Conservation (phyloP, 2,329 filamentous ascomycete species). For the Hymenoscyphus occultus region DNA sequence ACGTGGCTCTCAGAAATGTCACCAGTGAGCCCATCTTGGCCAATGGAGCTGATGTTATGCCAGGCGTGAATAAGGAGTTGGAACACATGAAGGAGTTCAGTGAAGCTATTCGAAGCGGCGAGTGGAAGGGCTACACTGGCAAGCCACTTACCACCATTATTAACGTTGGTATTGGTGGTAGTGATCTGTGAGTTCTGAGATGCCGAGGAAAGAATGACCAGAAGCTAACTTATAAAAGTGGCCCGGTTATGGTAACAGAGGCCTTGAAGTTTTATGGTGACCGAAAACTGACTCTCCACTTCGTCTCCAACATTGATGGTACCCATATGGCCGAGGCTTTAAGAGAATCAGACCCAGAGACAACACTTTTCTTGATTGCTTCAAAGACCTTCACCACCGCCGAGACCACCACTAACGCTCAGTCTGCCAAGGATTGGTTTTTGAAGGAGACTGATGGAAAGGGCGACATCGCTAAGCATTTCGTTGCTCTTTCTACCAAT, state of each 20-base stretch:
- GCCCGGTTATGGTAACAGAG: slow-evolving; percentile 98
- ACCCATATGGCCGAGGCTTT: slow-evolving; percentile 96
- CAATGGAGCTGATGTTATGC: slow-evolving; percentile 89
- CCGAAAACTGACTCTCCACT: slow-evolving; percentile 84
- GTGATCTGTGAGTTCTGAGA: slow-evolving; percentile 76
- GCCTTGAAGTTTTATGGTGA: slow-evolving; percentile 93
- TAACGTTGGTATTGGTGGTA: slow-evolving; percentile 97
- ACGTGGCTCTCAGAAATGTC: slow-evolving; percentile 89
- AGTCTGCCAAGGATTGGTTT: slow-evolving; percentile 97
- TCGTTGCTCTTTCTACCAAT: slow-evolving; percentile 96
- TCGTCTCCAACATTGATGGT: slow-evolving; percentile 99
- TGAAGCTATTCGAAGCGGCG: slow-evolving; percentile 86
- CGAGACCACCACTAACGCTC: slow-evolving; percentile 95
- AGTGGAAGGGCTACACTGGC: slow-evolving; percentile 96
- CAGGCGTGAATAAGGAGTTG: slow-evolving; percentile 85
- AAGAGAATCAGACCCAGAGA: slow-evolving; percentile 85
- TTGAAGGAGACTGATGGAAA: slow-evolving; percentile 72
- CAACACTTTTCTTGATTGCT: slow-evolving; percentile 96
- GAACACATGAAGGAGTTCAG: slow-evolving; percentile 99
- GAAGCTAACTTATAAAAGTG: slow-evolving; percentile 50
- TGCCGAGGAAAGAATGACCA: background rate
- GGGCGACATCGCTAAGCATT: slow-evolving; percentile 95
- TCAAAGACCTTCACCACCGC: slow-evolving; percentile 99
- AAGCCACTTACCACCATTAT: slow-evolving; percentile 96
- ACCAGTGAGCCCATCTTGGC: slow-evolving; percentile 79